Evolutionary conservation across 2,329 filamentous ascomycete species (phyloP).

Genomic region (Cucurbitaria berberidis): DNA sequence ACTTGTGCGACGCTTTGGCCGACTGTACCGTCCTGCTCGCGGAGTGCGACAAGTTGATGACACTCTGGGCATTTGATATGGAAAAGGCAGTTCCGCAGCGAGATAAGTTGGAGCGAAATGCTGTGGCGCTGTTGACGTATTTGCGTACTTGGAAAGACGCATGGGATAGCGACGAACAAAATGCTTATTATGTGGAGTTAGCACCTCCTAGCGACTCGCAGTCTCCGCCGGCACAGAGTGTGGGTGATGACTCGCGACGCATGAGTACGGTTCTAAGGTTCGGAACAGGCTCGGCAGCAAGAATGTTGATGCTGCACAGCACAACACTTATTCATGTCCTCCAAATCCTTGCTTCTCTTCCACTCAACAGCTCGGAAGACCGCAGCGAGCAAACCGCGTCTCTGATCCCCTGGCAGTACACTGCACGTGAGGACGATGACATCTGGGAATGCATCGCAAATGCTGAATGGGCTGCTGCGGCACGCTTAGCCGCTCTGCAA

Average conservation of each 20-base stretch:
- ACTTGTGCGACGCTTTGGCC: conserved; percentile 36
- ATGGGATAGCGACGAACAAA: conserved; percentile 14
- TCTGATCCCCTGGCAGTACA: neutral
- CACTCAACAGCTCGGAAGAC: neutral
- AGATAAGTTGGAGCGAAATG: neutral
- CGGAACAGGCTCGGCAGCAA: conserved; percentile 9
- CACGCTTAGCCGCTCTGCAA: conserved; percentile 22
- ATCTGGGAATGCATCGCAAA: neutral
- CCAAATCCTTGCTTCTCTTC: conserved; percentile 23
- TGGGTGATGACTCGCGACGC: neutral
- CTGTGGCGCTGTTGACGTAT: neutral
- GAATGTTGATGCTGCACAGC: conserved; percentile 38
- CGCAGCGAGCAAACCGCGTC: neutral
- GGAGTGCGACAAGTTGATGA: conserved; percentile 13
- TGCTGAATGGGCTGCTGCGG: conserved; percentile 11
- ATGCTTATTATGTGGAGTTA: conserved; percentile 1
- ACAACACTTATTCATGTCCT: conserved; percentile 36
- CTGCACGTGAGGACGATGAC: neutral
- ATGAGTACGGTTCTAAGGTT: conserved; percentile 9
- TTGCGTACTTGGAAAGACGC: conserved; percentile 13
- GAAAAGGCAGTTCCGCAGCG: neutral
- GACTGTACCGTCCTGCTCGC: conserved; percentile 36
- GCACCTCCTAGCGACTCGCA: neutral
- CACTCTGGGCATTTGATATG: neutral
- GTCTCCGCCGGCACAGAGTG: neutral